These are phyloP conservation scores for Fusarium sublunatum DNA, from an alignment of 2,329 filamentous ascomycete genomes.

Conservation along the genomic window DNA sequence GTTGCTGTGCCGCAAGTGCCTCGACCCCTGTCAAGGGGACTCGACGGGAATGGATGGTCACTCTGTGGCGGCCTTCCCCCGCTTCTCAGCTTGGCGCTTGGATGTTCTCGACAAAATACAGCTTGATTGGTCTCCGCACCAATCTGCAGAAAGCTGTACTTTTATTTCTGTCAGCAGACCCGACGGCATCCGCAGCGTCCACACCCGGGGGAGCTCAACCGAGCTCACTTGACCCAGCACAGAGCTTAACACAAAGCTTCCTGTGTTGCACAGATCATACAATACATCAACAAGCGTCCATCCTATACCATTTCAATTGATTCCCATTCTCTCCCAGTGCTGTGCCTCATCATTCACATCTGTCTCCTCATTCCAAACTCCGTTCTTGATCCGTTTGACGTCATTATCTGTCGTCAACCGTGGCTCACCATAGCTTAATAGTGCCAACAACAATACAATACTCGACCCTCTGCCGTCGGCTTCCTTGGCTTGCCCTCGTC, in stretches of 20 bases:
- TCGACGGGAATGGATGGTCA: constrained; percentile 28
- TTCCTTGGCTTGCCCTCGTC: constrained; percentile 43
- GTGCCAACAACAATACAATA: constrained; percentile 36
- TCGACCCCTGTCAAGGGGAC: constrained; percentile 17
- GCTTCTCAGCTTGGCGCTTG: constrained; percentile 35
- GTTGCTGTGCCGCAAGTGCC: constrained; percentile 34
- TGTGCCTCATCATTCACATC: constrained; percentile 5
- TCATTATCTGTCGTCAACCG: constrained; percentile 12
- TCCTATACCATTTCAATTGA: constrained; percentile 13
- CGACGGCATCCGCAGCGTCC: constrained; percentile 8
- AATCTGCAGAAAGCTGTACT: too few species aligned
- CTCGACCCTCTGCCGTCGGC: constrained; percentile 42
- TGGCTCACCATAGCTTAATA: constrained; percentile 39
- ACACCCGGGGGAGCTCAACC: constrained; percentile 14
- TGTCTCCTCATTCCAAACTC: constrained; percentile 1
- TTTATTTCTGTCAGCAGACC: constrained; percentile 17
- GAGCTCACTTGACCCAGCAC: constrained; percentile 35
- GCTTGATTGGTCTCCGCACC: neutral
- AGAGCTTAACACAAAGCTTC: constrained; percentile 37
- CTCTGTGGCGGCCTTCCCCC: constrained; percentile 22
- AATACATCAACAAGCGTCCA: constrained; percentile 14
- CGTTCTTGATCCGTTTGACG: constrained; percentile 16
- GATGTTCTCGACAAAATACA: constrained; percentile 7
- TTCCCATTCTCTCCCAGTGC: constrained; percentile 4
- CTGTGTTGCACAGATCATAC: constrained; percentile 26